phyloP scores from a whole-genome alignment of 768 basidiomycete species.

The Pluteus cervinus region DNA sequence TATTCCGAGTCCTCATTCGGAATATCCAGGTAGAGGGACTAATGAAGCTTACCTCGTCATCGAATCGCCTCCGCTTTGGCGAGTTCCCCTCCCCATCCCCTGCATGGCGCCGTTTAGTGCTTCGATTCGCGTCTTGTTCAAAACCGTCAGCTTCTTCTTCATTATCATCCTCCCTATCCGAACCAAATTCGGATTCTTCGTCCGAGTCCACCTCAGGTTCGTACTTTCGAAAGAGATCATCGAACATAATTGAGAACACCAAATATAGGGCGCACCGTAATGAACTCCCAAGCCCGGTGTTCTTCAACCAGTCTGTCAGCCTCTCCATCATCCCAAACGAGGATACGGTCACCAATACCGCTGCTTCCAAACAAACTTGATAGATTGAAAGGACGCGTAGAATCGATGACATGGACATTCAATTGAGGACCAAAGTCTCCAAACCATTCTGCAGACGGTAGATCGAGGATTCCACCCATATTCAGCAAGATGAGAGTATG shows the following conservation, averaged over 20 bases:
- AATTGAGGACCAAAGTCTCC: conserved; percentile 60
- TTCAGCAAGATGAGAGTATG: conserved; percentile 90
- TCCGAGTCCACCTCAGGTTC: conserved; percentile 63
- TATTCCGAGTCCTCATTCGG: too few relatives aligned
- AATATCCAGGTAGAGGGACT: too few relatives aligned
- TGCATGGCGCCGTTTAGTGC: conserved; percentile 46
- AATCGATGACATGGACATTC: conserved; percentile 91
- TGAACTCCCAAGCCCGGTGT: conserved; percentile 76
- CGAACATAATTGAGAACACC: conserved; percentile 1
- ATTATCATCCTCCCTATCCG: conserved; percentile 39
- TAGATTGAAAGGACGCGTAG: conserved; percentile 84
- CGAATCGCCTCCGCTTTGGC: conserved; percentile 56
- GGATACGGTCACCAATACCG: conserved; percentile 61
- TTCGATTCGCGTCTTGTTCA: conserved; percentile 32
- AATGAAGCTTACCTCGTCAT: conserved; percentile 36
- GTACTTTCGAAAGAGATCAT: conserved; percentile 40
- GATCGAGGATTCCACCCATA: conserved; percentile 84
- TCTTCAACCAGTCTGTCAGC: conserved; percentile 66
- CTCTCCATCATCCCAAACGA: conserved; percentile 92
- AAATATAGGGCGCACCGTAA: conserved; percentile 53
- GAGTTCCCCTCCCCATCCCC: conserved; percentile 28
- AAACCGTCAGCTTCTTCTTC: conserved; percentile 37
- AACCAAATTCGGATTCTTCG: conserved; percentile 40
- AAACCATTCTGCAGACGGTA: conserved; percentile 71
- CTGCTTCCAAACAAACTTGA: conserved; percentile 76